Evolutionary conservation across 306 rosid genomes (phyloP).

Genomic region (Trifolium subterraneum): DNA sequence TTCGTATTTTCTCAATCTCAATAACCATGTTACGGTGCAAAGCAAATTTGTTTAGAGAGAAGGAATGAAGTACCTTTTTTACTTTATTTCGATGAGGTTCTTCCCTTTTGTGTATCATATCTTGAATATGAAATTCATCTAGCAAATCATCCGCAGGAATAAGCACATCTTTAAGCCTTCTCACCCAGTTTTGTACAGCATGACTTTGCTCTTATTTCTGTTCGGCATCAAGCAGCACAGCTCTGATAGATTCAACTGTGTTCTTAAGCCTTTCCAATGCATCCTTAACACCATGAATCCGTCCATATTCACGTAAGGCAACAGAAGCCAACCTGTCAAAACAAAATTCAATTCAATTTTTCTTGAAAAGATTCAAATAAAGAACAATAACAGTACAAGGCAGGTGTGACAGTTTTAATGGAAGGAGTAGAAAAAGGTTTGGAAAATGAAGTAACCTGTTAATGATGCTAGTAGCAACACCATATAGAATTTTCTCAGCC

Average conservation of each 20-base stretch:
- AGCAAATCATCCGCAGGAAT: neutral
- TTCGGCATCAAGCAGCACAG: slow-evolving; percentile 19
- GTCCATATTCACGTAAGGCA: slow-evolving; percentile 11
- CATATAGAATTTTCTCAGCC: no score
- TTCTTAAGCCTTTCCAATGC: neutral
- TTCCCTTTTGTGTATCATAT: neutral
- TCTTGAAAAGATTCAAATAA: no score
- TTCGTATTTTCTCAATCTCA: neutral
- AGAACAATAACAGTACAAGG: no score
- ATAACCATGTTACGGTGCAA: neutral
- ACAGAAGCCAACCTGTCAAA: neutral
- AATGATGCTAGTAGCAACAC: no score
- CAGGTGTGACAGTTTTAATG: no score
- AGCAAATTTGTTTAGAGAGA: neutral
- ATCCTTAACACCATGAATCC: slow-evolving; percentile 10
- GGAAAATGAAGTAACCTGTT: no score
- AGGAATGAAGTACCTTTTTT: neutral
- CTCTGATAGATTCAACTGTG: slow-evolving; percentile 8
- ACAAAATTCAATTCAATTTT: no score
- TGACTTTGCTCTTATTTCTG: neutral
- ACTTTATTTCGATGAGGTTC: no score
- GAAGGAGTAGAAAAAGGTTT: no score
- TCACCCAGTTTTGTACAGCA: neutral
- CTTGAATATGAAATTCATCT: neutral
- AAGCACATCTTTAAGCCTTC: slow-evolving; percentile 5